phyloP scores from a whole-genome alignment of 2,329 filamentous ascomycete species.

The Diplodia seriata region DNA sequence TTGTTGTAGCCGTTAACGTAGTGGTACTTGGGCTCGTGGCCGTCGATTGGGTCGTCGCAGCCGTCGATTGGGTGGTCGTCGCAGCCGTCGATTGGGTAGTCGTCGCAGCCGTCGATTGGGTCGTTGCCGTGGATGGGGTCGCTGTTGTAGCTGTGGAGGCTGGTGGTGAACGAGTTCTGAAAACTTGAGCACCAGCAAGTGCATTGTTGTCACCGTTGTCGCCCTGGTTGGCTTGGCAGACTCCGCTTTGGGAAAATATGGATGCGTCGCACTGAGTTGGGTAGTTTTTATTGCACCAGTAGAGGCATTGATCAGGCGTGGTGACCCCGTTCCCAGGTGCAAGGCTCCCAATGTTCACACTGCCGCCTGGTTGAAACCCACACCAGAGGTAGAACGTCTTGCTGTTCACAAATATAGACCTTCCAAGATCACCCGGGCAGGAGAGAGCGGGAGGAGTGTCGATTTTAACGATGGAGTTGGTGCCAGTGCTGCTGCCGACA shows the following conservation, averaged over 20 bases:
- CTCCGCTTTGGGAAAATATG: neutral
- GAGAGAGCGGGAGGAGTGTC: neutral
- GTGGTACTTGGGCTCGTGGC: neutral
- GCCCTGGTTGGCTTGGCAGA: neutral
- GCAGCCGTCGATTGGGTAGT: no score
- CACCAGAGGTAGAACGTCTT: slow-evolving; percentile 2
- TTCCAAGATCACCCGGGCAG: neutral
- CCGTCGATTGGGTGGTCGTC: no score
- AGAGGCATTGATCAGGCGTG: neutral
- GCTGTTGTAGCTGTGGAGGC: neutral
- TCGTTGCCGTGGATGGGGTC: neutral
- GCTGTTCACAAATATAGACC: neutral
- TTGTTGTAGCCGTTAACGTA: neutral
- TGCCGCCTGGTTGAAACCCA: neutral
- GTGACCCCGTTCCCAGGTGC: neutral
- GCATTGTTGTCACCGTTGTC: neutral
- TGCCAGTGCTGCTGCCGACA: neutral
- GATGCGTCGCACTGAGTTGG: neutral
- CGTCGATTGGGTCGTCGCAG: no score
- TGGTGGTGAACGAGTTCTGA: slow-evolving; percentile 1
- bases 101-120: no score
- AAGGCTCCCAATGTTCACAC: neutral
- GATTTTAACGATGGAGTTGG: neutral
- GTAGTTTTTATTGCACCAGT: slow-evolving; percentile 1
- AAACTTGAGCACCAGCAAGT: neutral